Evolutionary conservation across 163 green algal genomes (phyloP), one percentile per base, ranked within the genome.

Genomic region (Chlamydomonas reinhardtii): DNA sequence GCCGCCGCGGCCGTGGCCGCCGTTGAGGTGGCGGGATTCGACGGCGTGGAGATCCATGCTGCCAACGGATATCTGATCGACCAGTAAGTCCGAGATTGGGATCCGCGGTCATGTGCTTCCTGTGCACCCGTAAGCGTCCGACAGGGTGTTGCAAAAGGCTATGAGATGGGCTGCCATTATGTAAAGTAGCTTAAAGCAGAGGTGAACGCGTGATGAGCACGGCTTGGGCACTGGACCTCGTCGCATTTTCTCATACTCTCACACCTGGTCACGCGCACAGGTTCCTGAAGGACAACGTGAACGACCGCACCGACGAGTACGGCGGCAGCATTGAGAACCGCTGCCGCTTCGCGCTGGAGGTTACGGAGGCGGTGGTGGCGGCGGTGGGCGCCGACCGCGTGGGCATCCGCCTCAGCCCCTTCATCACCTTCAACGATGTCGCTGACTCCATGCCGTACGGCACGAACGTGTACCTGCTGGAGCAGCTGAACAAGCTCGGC

Each of bases 321-420:
- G 96, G 96, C n/a, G 96, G 96, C n/a, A 88, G 76, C 75, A 92
- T 97, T n/a, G 94, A 97, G 81, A 98, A 98, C 86, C 88, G 96
- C 61, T 91, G 74, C 86, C 82, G 91, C n/a, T 93, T 97, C 75
- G 74, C 69, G 16, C 81, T 97, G 62, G 94, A 98, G 90, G 89
- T 98, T 15, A 89, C 95, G 22, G 74, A 81, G 20, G 91, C 93
- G 14, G 88, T 95, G 72, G 62, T 78, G 0, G 79, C 90, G 22
- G 94, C 93, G 83, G 90, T 97, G 35, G 95, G 95, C 25, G 85
- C 87, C 0, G 90, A 95, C n/a, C 91, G 92, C 19, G 90, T 94
- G 34, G 95, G 93, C 69, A 89, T 97, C 37, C 93, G 95, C 17
- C 74, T 97, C 15, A 94, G 78, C 0, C 94, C 95, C 59, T 97